A percentile compares a stretch with the other conserved stretches of the same genome.
Conservation (phyloP, 2,329 filamentous ascomycete species). For the Furcasterigmium sp. region DNA sequence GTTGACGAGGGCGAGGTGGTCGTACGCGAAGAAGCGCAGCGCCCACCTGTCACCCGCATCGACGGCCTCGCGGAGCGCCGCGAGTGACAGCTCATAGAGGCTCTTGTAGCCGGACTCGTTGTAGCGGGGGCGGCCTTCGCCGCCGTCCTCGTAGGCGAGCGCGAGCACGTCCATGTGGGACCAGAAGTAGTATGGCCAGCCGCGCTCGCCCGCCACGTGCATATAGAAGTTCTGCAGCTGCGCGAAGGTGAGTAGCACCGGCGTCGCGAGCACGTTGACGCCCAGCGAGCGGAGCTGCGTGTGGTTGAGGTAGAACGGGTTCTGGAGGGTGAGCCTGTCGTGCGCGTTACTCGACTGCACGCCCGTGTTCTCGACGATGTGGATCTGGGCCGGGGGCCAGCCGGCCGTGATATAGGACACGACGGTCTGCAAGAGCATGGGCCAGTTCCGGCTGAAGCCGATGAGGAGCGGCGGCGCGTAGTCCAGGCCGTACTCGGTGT, state of each 20-base stretch:
- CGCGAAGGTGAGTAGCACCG: slow-evolving; percentile 47
- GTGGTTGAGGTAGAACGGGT: slow-evolving; percentile 53
- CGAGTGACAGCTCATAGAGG: slow-evolving; percentile 32
- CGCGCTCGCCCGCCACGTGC: slow-evolving; percentile 33
- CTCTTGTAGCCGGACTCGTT: slow-evolving; percentile 31
- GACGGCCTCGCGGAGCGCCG: slow-evolving; percentile 25
- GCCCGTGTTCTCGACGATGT: slow-evolving; percentile 55
- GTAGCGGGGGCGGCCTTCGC: slow-evolving; percentile 15
- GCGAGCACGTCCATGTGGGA: slow-evolving; percentile 50
- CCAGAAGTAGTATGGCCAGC: slow-evolving; percentile 49
- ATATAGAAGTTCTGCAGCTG: slow-evolving; percentile 52
- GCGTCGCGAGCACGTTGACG: slow-evolving; percentile 44
- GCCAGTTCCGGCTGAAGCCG: slow-evolving; percentile 53
- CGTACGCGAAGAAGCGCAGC: slow-evolving; percentile 52
- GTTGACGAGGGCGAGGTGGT: slow-evolving; percentile 53
- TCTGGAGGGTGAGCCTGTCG: slow-evolving; percentile 42
- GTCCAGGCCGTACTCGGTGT: slow-evolving; percentile 30
- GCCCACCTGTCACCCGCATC: slow-evolving; percentile 37
- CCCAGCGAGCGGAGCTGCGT: slow-evolving; percentile 42
- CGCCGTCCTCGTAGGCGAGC: slow-evolving; percentile 33
- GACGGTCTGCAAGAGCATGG: slow-evolving; percentile 49
- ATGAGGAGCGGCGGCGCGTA: slow-evolving; percentile 47
- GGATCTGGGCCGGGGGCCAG: slow-evolving; percentile 52
- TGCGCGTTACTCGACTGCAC: slow-evolving; percentile 47
- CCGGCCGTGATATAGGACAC: slow-evolving; percentile 53